Conservation (phyloP, 495 filamentous ascomycete species). For the Aspergillus ellipticus region DNA sequence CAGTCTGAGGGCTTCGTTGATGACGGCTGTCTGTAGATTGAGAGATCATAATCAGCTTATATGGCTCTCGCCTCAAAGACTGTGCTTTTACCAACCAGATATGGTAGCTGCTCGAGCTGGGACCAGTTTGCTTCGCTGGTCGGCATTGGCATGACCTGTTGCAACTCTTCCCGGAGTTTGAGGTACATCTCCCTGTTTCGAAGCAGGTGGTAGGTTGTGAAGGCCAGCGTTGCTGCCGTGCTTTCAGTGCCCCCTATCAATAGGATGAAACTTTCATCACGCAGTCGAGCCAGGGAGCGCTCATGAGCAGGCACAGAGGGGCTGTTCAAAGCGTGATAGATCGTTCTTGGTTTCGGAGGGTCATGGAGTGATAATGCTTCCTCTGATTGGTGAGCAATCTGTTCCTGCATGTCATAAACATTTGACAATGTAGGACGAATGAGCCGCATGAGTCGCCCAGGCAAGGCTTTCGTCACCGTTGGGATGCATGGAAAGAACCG, state of each 20-base stretch:
- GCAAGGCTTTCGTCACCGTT: not conserved
- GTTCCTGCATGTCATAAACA: not conserved
- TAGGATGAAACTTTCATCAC: conserved; percentile 34
- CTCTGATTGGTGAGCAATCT: not conserved
- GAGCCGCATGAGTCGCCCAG: not conserved
- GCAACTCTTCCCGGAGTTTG: conserved; percentile 27
- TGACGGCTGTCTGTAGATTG: conserved; percentile 7
- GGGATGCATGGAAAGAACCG: not conserved
- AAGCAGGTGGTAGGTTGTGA: conserved; percentile 20
- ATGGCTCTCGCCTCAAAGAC: not conserved
- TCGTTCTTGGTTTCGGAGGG: not conserved
- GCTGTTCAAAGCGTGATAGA: conserved; percentile 7
- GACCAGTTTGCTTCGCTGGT: conserved; percentile 25
- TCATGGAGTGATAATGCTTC: not conserved
- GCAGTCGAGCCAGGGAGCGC: conserved; percentile 25
- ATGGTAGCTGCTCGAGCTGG: conserved; percentile 49
- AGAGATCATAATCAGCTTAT: not conserved
- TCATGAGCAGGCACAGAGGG: conserved; percentile 18
- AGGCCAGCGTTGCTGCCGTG: conserved; percentile 20
- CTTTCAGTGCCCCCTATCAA: conserved; percentile 42
- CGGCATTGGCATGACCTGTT: conserved; percentile 24
- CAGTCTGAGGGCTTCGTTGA: conserved; percentile 41
- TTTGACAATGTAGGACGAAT: not conserved
- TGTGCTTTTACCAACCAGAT: conserved; percentile 28
- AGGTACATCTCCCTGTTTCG: conserved; percentile 7